Conservation (phyloP, 768 basidiomycete species). For the Auricularia cornea region DNA sequence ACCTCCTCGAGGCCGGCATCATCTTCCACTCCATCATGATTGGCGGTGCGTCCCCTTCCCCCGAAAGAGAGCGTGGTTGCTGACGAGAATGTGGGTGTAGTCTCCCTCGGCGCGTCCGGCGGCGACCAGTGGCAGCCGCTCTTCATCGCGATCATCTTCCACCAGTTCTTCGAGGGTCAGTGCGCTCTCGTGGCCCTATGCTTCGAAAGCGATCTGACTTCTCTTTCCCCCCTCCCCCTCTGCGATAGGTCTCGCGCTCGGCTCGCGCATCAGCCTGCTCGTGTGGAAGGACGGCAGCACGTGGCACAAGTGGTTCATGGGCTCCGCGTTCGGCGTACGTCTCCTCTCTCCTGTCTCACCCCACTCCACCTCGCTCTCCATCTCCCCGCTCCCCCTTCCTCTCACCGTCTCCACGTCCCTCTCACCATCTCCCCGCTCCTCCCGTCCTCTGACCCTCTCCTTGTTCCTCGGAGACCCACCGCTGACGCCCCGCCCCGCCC, state of each 20-base stretch:
- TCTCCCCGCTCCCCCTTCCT: no score
- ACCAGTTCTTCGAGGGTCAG: not conserved
- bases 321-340: constrained; percentile 51
- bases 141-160: not conserved
- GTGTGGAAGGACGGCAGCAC: constrained; percentile 43
- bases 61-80: not conserved
- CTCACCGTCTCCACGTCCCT: no score
- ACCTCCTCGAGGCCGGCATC: not conserved
- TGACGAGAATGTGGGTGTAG: not conserved
- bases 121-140: not conserved
- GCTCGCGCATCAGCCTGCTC: not conserved
- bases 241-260: not conserved
- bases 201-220: no score
- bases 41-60: not conserved
- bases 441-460: no score
- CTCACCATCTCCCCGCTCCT: no score
- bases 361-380: no score
- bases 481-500: no score
- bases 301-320: constrained; percentile 62
- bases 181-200: no score
- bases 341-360: constrained; percentile 61
- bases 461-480: no score
- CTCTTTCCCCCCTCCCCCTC: no score
- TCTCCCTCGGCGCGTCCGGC: not conserved
- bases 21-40: not conserved